These are phyloP conservation scores for Aegilops speltoides DNA, from an alignment of 176 grass and related monocot species.

Conservation along the genomic window DNA sequence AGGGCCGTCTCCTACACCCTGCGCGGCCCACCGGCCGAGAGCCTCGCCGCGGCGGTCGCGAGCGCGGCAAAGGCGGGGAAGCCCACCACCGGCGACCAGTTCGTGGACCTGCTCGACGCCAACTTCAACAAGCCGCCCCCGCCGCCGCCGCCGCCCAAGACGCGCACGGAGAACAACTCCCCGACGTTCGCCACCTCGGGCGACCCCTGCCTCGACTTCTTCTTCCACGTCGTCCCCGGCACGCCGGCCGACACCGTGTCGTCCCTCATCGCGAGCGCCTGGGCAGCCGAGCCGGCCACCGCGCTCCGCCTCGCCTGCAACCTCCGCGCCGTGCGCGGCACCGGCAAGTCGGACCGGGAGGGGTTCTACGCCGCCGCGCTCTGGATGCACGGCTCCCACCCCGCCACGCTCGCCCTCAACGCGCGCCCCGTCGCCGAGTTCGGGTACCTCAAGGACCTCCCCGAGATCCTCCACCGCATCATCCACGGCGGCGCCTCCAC, in stretches of 20 bases:
- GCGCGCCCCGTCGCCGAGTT: background rate
- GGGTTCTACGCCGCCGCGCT: slow-evolving; percentile 74
- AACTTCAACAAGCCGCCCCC: background rate
- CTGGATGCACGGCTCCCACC: slow-evolving; percentile 63
- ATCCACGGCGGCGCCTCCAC: slow-evolving; percentile 27
- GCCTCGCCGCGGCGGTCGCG: background rate
- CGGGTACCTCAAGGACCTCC: slow-evolving; percentile 53
- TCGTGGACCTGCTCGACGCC: background rate
- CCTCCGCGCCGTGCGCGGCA: slow-evolving; percentile 66
- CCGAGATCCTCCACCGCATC: slow-evolving; percentile 71
- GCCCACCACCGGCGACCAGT: background rate
- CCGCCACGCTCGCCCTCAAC: slow-evolving; percentile 47
- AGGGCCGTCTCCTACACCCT: slow-evolving; percentile 4
- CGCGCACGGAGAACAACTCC: slow-evolving; percentile 47
- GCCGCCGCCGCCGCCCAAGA: background rate
- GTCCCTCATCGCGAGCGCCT: slow-evolving; percentile 34
- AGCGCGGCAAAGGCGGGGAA: background rate
- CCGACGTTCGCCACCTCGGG: slow-evolving; percentile 45
- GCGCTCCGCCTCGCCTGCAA: slow-evolving; percentile 54
- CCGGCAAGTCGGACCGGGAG: slow-evolving; percentile 71
- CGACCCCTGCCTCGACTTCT: slow-evolving; percentile 62
- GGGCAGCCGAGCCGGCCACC: slow-evolving; percentile 33
- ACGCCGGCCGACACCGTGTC: slow-evolving; percentile 15
- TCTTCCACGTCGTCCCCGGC: slow-evolving; percentile 62
- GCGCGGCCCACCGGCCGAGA: slow-evolving; percentile 27